Conservation (phyloP, 176 grass and related monocot species). For the Poa pratensis region DNA sequence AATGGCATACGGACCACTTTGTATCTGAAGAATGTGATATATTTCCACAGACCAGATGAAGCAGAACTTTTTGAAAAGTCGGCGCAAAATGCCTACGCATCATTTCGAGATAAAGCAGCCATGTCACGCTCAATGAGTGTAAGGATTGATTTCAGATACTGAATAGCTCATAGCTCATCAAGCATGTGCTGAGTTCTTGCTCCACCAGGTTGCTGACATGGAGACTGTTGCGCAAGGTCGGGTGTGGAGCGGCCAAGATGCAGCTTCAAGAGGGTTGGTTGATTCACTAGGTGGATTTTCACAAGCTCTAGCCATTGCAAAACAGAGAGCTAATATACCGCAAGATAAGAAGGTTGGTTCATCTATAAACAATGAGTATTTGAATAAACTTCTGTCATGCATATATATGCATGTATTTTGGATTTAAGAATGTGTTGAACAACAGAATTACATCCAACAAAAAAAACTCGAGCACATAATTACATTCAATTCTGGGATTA, state of each 20-base stretch:
- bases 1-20: neutral
- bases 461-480: neutral
- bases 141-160: slow-evolving; percentile 44
- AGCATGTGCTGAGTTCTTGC: slow-evolving; percentile 42
- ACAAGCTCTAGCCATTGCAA: slow-evolving; percentile 94
- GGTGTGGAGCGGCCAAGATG: slow-evolving; percentile 93
- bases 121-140: slow-evolving; percentile 91
- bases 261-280: slow-evolving; percentile 84
- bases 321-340: slow-evolving; percentile 89
- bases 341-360: slow-evolving; percentile 75
- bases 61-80: slow-evolving; percentile 84
- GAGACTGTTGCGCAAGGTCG: slow-evolving; percentile 95
- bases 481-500: neutral
- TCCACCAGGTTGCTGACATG: slow-evolving; percentile 87
- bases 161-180: slow-evolving; percentile 38
- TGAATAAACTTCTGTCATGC: slow-evolving; percentile 6
- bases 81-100: slow-evolving; percentile 73
- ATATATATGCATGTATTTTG: neutral
- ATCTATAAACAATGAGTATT: neutral
- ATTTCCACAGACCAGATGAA: slow-evolving; percentile 75
- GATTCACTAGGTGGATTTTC: slow-evolving; percentile 90
- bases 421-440: neutral
- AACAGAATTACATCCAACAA: neutral
- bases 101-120: slow-evolving; percentile 96
- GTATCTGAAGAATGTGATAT: slow-evolving; percentile 31